These are phyloP conservation scores for Avena insularis DNA, from an alignment of 176 grass and related monocot genomes.

Conservation along the genomic window DNA sequence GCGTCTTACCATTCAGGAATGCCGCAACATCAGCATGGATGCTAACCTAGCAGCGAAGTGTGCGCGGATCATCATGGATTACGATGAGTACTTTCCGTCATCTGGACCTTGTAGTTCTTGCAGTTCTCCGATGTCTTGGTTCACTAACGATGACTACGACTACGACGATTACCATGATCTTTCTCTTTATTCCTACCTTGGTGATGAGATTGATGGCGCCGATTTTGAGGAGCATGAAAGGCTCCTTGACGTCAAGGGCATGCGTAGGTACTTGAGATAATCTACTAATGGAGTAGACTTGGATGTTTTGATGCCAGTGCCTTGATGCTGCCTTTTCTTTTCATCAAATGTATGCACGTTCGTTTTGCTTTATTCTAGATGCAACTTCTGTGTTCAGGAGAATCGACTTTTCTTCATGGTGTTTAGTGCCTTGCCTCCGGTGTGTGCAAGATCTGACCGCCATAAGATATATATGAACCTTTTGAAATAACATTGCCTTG, in stretches of 20 bases:
- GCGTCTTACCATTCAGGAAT: no score
- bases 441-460: no score
- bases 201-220: not conserved
- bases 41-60: no score
- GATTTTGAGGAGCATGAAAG: not conserved
- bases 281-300: no score
- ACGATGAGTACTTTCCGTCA: not conserved
- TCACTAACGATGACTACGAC: not conserved
- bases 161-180: not conserved
- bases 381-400: no score
- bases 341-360: not conserved
- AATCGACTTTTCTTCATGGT: no score
- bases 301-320: not conserved
- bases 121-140: not conserved
- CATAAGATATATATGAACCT: no score
- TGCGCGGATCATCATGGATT: not conserved
- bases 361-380: no score
- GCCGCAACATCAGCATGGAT: no score
- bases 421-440: no score
- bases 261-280: slow-evolving; percentile 7
- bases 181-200: not conserved
- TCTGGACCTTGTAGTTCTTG: not conserved
- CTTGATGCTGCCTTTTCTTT: not conserved
- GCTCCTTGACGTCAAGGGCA: not conserved
- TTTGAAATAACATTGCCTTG: no score